Base-by-base conservation (phyloP, 768 basidiomycete genomes). In the Tephrocybe sp. region DNA sequence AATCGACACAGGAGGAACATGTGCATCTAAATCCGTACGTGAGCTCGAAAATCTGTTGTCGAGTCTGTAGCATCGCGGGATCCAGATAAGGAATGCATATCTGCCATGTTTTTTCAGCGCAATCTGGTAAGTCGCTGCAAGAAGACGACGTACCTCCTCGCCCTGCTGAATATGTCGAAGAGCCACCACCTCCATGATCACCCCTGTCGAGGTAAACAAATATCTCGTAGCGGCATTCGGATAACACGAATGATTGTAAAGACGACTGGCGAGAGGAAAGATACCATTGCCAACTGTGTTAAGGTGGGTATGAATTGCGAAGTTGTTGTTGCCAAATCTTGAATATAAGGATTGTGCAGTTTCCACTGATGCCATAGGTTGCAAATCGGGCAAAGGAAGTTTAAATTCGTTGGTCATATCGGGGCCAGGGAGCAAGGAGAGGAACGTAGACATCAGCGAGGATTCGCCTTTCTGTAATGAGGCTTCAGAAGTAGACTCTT, bases 241-340 rank as follows among this genome's bases (percentile, higher is more conserved):
- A 15, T 77, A 57, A 64, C 90, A 92, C 4, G 87, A 89, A 60
- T 92, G 90, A 60, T 92, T 92, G 70, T 92, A 89, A 11, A 81
- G 61, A n/a, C 88, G 76, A 59, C 90, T 92, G 1, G 90, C 84
- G 9, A 80, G 64, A 7, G 90, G 88, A 53, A 88, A 91, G 30
- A 89, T 72, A 0, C 87, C 90, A 67, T 90, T 84, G 0, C 80
- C 90, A 58, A 85, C 70, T 1, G 84, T 77, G 13, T 69, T 79
- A 32, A 91, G 69, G 69, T 89, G 86, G 2, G 84, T 86, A 58
- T 89, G 86, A 19, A 92, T 69, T 9, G 82, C 75, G 63, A 90
- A 92, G 58, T 92, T 90, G 65, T 92, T 92, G 69, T 89, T 92
- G 34, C 80, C 80, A 55, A 87, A 91, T 37, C 87, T 80, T 5